phyloP scores from a whole-genome alignment of 1,284 basidiomycete genomes.

The Papiliotrema laurentii region DNA sequence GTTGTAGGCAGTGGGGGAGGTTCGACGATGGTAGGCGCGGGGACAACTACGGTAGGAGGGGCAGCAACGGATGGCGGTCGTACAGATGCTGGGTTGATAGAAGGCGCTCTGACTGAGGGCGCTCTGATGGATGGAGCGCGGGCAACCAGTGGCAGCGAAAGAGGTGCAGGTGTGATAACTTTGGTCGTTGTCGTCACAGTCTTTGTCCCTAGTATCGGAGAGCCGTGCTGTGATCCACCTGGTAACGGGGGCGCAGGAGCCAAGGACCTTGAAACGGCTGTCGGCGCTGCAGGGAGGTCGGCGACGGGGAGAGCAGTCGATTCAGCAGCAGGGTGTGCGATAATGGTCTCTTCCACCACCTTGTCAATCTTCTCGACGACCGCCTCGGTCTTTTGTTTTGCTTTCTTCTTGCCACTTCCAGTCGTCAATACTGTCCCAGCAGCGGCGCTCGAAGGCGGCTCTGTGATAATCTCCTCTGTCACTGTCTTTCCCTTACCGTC shows the following conservation, averaged over 20 bases:
- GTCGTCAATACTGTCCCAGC: slow-evolving; percentile 2
- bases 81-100: no score
- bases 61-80: not conserved
- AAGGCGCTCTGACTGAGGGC: slow-evolving; percentile 12
- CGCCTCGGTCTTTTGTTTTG: slow-evolving; percentile 3
- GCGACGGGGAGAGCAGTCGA: not conserved
- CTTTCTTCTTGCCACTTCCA: slow-evolving; percentile 6
- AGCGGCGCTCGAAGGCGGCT: not conserved
- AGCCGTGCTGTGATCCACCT: no score
- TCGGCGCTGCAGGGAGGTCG: not conserved
- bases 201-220: not conserved
- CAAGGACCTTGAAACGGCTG: not conserved
- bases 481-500: slow-evolving; percentile 5
- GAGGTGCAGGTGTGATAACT: not conserved
- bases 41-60: not conserved
- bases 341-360: slow-evolving; percentile 3
- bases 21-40: slow-evolving; percentile 6
- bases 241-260: not conserved
- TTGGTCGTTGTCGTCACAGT: not conserved
- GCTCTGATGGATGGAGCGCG: slow-evolving; percentile 10
- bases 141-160: not conserved
- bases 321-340: not conserved
- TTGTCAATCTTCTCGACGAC: not conserved
- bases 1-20: slow-evolving; percentile 2
- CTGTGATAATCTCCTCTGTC: slow-evolving; percentile 6